phyloP scores from a whole-genome alignment of 1,284 basidiomycete species.

The Phellopilus nigrolimitatus region DNA sequence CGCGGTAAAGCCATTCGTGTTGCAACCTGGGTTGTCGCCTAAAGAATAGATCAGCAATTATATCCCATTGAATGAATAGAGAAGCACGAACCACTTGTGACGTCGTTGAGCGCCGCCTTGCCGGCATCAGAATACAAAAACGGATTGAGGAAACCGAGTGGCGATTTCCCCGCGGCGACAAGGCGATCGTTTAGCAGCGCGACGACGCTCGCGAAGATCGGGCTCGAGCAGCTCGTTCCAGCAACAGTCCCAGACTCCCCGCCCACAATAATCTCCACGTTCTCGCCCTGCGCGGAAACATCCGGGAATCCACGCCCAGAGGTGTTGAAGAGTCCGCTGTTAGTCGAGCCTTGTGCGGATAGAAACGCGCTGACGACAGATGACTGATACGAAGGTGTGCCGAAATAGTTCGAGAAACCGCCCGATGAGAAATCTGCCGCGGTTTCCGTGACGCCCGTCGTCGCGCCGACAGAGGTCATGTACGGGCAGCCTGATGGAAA shows the following conservation, averaged over 20 bases:
- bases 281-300: slow-evolving; percentile 35
- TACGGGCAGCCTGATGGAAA: slow-evolving; percentile 25
- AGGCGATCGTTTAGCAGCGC: slow-evolving; percentile 38
- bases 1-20: no score
- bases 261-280: no score
- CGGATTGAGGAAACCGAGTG: no score
- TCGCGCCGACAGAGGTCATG: slow-evolving; percentile 31
- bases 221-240: slow-evolving; percentile 39
- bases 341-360: no score
- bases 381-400: slow-evolving; percentile 33
- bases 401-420: slow-evolving; percentile 39
- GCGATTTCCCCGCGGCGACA: slow-evolving; percentile 31
- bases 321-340: slow-evolving; percentile 34
- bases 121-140: no score
- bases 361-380: slow-evolving; percentile 27
- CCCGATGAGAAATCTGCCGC: slow-evolving; percentile 35
- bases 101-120: slow-evolving; percentile 33
- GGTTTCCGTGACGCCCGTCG: slow-evolving; percentile 28
- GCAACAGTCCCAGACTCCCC: slow-evolving; percentile 30
- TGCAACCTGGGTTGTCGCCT: no score
- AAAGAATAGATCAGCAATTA: no score
- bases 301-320: slow-evolving; percentile 41
- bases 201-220: slow-evolving; percentile 37
- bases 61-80: no score
- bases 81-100: slow-evolving; percentile 26